Base-by-base conservation (phyloP, 805 yeast species). In the Lipomyces japonicus region DNA sequence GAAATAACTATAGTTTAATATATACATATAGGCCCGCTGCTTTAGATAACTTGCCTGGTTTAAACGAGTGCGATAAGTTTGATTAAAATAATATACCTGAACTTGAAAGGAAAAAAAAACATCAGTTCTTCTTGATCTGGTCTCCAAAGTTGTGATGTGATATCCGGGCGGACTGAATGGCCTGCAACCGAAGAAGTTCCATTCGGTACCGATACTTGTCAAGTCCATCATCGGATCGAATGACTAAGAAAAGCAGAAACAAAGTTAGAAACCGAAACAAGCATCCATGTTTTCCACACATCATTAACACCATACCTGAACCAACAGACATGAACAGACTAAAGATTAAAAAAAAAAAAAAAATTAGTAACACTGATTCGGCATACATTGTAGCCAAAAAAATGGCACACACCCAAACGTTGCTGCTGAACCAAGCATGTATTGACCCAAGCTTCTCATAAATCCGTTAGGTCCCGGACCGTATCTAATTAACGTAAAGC, bases 391-490 rank as follows among this genome's bases (percentile, higher is more conserved):
- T 12, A 14, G 6, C 7, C 34, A 16, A 5, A 23, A 9, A 25
- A 7, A 18, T 5, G 5, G 10, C 23, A 61, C 67, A 46, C 44
- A 64, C 68, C 97, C 97, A 70, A 93, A 91, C 9, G 97, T 91
- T 42, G 95, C 96, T 2, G 96, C 96, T 3, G 96, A 87, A 48
- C 97, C 97, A 63, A 85, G 83, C 70, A 93, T 90, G 71, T 90
- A 93, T 71, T 91, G 96, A 49, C 98, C 97, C 65, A 93, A 73
- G 1, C 97, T 91, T 72, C 96, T 83, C 82, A 93, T 86, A 50
- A 87, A 87, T 49, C 99, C 99, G 65, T 87, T 86, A 42, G 99
- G 98, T 12, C 96, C 96, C n/a, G 98, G 93, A 18, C 99, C 99
- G 60, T 85, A 82, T 49, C 89, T 90, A 58, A 88, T 68, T 60